These are phyloP conservation scores for Amylostereum chailletii DNA, from an alignment of 1,284 basidiomycete genomes.

Conservation along the genomic window DNA sequence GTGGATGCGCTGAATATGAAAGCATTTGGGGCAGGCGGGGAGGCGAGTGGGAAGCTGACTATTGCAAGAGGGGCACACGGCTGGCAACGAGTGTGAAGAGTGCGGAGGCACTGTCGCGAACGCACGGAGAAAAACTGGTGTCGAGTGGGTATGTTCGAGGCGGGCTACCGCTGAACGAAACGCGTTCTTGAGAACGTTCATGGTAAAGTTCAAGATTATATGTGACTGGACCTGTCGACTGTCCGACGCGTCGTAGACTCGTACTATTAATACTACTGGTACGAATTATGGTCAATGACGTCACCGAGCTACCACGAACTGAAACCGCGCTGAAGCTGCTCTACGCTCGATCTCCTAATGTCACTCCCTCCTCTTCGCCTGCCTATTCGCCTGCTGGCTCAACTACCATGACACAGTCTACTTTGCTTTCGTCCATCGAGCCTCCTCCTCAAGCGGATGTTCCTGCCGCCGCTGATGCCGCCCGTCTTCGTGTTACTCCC, in stretches of 20 bases:
- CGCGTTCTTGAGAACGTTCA: too few species aligned
- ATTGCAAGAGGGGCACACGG: constrained; percentile 46
- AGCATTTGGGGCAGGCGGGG: constrained; percentile 63
- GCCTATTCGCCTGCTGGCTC: neutral
- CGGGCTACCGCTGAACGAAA: too few species aligned
- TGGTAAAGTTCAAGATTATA: too few species aligned
- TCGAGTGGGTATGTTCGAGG: neutral
- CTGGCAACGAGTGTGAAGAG: neutral
- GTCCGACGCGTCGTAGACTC: too few species aligned
- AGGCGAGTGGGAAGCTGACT: constrained; percentile 47
- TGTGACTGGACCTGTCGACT: too few species aligned
- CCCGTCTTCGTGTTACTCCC: constrained; percentile 31
- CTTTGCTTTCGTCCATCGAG: constrained; percentile 3
- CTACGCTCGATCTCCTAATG: too few species aligned
- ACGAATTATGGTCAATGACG: too few species aligned
- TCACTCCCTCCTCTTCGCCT: too few species aligned
- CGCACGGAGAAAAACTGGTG: neutral
- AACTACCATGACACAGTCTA: neutral
- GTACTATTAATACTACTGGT: too few species aligned
- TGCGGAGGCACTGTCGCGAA: neutral
- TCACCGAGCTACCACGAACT: too few species aligned
- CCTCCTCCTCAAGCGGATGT: constrained; percentile 25
- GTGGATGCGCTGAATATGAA: constrained; percentile 50
- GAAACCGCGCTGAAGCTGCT: too few species aligned
- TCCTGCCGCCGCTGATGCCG: constrained; percentile 30